A percentile compares a stretch with the other conserved stretches of the same genome.
phyloP scores from a whole-genome alignment of 2,329 filamentous ascomycete species.

The Talaromyces rugulosus region DNA sequence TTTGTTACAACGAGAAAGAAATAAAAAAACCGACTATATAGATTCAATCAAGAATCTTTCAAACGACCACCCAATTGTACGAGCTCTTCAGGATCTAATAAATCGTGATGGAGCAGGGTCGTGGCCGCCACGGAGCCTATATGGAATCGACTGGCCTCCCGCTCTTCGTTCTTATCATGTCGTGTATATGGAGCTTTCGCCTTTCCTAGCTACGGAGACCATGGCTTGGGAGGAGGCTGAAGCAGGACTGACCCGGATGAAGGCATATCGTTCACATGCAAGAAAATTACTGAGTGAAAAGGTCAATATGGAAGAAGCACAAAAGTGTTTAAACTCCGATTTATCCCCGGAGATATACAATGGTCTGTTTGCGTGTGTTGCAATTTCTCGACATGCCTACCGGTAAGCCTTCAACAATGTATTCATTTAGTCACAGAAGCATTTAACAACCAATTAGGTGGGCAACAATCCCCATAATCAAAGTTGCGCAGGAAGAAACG shows the following conservation, averaged over 20 bases:
- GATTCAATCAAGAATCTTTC: neutral
- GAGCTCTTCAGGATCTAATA: slow-evolving; percentile 10
- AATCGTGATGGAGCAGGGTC: slow-evolving; percentile 19
- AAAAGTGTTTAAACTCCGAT: slow-evolving; percentile 18
- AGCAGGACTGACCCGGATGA: slow-evolving; percentile 16
- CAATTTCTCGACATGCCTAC: slow-evolving; percentile 30
- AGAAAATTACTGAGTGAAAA: slow-evolving; percentile 18
- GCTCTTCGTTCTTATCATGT: slow-evolving; percentile 26
- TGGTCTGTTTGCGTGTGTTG: slow-evolving; percentile 30
- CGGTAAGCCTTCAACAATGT: slow-evolving; percentile 16
- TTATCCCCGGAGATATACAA: slow-evolving; percentile 25
- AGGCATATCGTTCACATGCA: slow-evolving; percentile 18
- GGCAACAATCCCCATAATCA: slow-evolving; percentile 32
- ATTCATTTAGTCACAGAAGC: neutral
- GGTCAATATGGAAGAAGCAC: slow-evolving; percentile 20
- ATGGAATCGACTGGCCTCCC: slow-evolving; percentile 22
- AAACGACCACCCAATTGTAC: slow-evolving; percentile 9
- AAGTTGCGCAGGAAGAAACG: slow-evolving; percentile 29
- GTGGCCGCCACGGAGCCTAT: slow-evolving; percentile 19
- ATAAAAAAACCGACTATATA: neutral
- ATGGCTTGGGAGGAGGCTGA: slow-evolving; percentile 25
- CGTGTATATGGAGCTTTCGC: slow-evolving; percentile 26
- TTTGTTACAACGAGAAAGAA: neutral
- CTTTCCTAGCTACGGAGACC: slow-evolving; percentile 19
- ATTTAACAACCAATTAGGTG: slow-evolving; percentile 15